A percentile compares a stretch with the other conserved stretches of the same genome.
phyloP scores from a whole-genome alignment of 1,139 yeast species.

The Geotrichum citri-aurantii region DNA sequence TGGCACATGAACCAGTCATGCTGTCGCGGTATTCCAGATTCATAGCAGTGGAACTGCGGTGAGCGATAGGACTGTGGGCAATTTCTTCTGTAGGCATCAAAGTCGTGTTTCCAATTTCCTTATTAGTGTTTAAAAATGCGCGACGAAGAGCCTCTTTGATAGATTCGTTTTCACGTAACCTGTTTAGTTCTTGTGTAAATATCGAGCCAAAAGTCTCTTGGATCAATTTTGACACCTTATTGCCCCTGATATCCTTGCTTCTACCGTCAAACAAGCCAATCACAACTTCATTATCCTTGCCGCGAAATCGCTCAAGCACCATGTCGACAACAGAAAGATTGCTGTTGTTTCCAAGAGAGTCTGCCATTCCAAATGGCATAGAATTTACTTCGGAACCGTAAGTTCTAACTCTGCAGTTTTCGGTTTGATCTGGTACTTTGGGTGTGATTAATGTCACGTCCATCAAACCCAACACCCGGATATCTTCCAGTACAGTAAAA shows the following conservation, averaged over 20 bases:
- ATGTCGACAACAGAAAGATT: constrained; percentile 74
- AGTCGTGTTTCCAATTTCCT: constrained; percentile 60
- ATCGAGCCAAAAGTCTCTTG: constrained; percentile 65
- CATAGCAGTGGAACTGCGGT: constrained; percentile 34
- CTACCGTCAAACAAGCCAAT: constrained; percentile 87
- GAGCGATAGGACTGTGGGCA: constrained; percentile 33
- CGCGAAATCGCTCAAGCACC: constrained; percentile 82
- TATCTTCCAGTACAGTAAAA: constrained; percentile 62
- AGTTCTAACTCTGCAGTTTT: constrained; percentile 81
- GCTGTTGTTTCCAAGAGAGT: constrained; percentile 66
- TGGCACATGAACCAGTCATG: constrained; percentile 75
- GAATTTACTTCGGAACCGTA: constrained; percentile 75
- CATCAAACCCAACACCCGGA: constrained; percentile 78
- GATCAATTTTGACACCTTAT: constrained; percentile 65
- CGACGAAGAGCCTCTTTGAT: constrained; percentile 65
- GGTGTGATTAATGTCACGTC: constrained; percentile 86
- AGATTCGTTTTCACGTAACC: constrained; percentile 43
- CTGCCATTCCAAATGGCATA: constrained; percentile 88
- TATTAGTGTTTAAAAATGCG: constrained; percentile 71
- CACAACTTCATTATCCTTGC: constrained; percentile 67
- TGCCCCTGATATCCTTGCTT: constrained; percentile 42
- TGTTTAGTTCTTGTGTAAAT: constrained; percentile 58
- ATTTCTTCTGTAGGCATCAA: constrained; percentile 34
- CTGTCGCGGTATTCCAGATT: constrained; percentile 50
- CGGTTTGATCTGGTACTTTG: constrained; percentile 80